Evolutionary conservation across 2,329 filamentous ascomycete genomes (phyloP), one percentile per base, ranked within the genome.

Genomic region (Cladosporium velox): DNA sequence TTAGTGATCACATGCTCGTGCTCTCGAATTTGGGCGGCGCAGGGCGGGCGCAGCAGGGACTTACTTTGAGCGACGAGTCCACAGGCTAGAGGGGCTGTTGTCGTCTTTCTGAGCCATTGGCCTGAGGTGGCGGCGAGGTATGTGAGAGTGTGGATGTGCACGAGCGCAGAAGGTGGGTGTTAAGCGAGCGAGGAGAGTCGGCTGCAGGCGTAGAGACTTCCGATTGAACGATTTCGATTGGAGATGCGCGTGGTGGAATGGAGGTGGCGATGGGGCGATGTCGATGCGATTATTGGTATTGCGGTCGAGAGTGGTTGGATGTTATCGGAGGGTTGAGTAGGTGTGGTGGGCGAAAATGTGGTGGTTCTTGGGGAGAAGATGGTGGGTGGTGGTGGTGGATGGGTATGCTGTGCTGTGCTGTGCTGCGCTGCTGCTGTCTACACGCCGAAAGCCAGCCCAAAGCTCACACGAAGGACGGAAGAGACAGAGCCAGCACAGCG

Each of bases 31-130:
- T 49, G 44, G 49, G 58, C 41, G 66, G 62, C 38, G 61, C 47
- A 57, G n/a, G 41, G n/a, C 41, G 41, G 41, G 24, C 24, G 51
- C n/a, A 24, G 35, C 62, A 28, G n/a, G 55, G 21, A 71, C 88
- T 80, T 85, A 93, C 91, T 92, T 93, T 81, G 89, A 90, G 81
- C 91, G 90, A 81, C 91, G 90, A 81, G 87, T 90, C 91, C 91
- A 94, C 84, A 87, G 79, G 66, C 72, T 76, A 61, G 72, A 71
- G 62, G 74, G 74, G 69, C 71, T 76, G 68, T 77, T 76, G 66
- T 76, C 72, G 70, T 69, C 71, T 67, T 72, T 72, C 70, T 75
- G 73, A 67, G 71, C 73, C 73, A 76, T 76, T 72, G 68, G 66
- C 59, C 58, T 62, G 59, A 21, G 55, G 44, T 59, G 55, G 54